Evolutionary conservation across 352 stramenopile species (phyloP).

Genomic region (Thalassiosira hispida): DNA sequence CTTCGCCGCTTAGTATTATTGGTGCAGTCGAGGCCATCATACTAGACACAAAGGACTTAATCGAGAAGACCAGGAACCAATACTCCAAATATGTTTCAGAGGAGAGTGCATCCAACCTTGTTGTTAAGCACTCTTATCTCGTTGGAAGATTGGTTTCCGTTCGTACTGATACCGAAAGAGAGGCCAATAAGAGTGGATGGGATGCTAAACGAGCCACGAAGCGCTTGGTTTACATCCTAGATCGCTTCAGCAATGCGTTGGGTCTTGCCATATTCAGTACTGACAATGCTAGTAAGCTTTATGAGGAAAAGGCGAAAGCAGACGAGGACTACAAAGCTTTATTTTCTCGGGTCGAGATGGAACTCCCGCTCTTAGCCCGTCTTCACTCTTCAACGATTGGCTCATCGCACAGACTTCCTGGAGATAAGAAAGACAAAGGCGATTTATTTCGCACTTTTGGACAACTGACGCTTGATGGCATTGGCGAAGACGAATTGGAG

Average conservation of each 20-base stretch:
- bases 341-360: background rate
- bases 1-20: constrained; percentile 34
- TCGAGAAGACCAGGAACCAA: background rate
- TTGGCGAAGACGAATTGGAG: background rate
- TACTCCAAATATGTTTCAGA: constrained; percentile 29
- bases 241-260: constrained; percentile 7
- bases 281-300: constrained; percentile 29
- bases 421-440: constrained; percentile 4
- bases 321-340: constrained; percentile 28
- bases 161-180: constrained; percentile 10
- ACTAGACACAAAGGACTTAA: constrained; percentile 23
- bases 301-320: constrained; percentile 13
- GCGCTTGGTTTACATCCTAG: constrained; percentile 14
- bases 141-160: constrained; percentile 20
- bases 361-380: constrained; percentile 33
- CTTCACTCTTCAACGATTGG: constrained; percentile 55
- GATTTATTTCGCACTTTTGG: constrained; percentile 5
- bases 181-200: constrained; percentile 15
- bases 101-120: constrained; percentile 2
- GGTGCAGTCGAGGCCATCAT: background rate
- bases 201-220: constrained; percentile 37
- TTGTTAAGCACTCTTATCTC: constrained; percentile 15
- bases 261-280: constrained; percentile 19
- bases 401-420: constrained; percentile 46
- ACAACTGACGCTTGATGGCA: constrained; percentile 10